Base-by-base conservation (phyloP, 75 land plant species). In the Isoetes taiwanensis region DNA sequence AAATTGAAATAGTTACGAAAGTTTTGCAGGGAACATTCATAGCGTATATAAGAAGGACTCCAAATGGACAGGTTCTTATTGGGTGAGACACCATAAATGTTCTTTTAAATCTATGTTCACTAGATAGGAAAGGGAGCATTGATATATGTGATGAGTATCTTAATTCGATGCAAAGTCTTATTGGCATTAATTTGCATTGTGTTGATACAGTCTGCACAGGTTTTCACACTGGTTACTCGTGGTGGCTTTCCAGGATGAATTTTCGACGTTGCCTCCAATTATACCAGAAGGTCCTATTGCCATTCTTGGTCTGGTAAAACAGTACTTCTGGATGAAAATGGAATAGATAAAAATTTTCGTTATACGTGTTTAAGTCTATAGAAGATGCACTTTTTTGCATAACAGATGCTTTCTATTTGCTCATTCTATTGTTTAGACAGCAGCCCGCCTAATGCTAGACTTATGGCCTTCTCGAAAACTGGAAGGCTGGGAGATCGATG, bases 401-500 rank as follows among this genome's bases (percentile, higher is more conserved):
- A n/a, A n/a, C n/a, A n/a, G n/a, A n/a, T n/a, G n/a, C n/a, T 42
- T 28, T 54, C 20, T n/a, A n/a, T n/a, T n/a, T n/a, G n/a, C n/a
- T n/a, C n/a, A n/a, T n/a, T n/a, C n/a, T n/a, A n/a, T n/a, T n/a
- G n/a, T n/a, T n/a, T 85, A 85, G n/a, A 86, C 91, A 2, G 76
- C 74, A 40, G 91, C 86, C 23, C 86, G 68, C 52, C 43, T 82
- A 41, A 50, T 86, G 64, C 85, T 82, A 54, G 72, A 79, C 3
- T 54, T 70, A 23, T 86, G 80, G 80, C 91, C 91, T 41, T 70
- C 72, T 0, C 57, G 75, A 71, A 63, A 67, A 34, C 76, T 86
- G 23, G 71, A 75, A 28, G 91, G 91, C 12, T 86, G 86, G 85
- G 91, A 86, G 59, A 73, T 86, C 64, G 91, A 86, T 62, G 59